These are phyloP conservation scores for Fusarium praegraminearum DNA, from an alignment of 2,329 filamentous ascomycete genomes.

Conservation along the genomic window DNA sequence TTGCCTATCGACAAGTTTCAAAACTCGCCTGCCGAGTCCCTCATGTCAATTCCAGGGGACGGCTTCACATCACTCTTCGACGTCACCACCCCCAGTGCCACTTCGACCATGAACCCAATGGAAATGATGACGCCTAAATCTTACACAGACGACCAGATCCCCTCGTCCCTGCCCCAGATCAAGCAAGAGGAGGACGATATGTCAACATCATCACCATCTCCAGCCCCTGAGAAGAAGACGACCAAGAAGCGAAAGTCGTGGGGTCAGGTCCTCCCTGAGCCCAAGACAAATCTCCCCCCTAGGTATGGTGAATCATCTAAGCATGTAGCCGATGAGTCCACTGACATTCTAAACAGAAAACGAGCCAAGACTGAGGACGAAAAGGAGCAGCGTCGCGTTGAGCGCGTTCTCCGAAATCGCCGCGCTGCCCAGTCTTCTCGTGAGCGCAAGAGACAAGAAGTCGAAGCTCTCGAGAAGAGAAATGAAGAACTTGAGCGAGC, in stretches of 20 bases:
- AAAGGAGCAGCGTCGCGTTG: conserved; percentile 97
- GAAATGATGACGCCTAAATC: conserved; percentile 65
- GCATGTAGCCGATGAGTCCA: neutral
- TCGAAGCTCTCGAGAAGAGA: conserved; percentile 84
- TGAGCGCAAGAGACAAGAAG: conserved; percentile 89
- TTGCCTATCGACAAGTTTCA: conserved; percentile 65
- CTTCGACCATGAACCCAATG: conserved; percentile 57
- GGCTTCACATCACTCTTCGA: conserved; percentile 63
- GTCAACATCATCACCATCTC: conserved; percentile 45
- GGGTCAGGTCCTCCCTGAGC: conserved; percentile 96
- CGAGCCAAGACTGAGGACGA: conserved; percentile 98
- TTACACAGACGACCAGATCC: conserved; percentile 48
- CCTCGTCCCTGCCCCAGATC: conserved; percentile 14
- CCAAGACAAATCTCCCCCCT: conserved; percentile 95
- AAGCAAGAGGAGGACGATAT: conserved; percentile 32
- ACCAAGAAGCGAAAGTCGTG: conserved; percentile 97
- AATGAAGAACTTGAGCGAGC: conserved; percentile 77
- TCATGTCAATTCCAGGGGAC: conserved; percentile 64
- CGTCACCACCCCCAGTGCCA: conserved; percentile 49
- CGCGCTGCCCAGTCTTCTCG: conserved; percentile 96
- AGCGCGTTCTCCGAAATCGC: conserved; percentile 95
- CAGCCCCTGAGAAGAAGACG: conserved; percentile 71
- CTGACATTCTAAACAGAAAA: conserved; percentile 70
- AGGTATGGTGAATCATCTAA: conserved; percentile 65
- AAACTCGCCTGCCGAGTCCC: conserved; percentile 66